Conservation (phyloP, 495 filamentous ascomycete genomes). For the Xylona heveae region DNA sequence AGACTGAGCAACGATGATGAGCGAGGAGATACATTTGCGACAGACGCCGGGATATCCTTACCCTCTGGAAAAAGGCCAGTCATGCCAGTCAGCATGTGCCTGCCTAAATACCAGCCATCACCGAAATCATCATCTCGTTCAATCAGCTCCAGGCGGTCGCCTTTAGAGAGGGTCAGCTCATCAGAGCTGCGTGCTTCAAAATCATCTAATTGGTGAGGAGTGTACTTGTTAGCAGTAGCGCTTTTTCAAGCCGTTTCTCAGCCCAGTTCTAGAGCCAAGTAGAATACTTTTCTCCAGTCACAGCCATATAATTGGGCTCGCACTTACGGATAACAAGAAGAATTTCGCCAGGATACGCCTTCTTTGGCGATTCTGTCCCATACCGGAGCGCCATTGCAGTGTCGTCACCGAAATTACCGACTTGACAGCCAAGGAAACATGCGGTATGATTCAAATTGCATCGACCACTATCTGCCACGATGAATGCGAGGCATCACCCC, state of each 20-base stretch:
- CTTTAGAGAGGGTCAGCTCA: constrained; percentile 71
- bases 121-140: constrained; percentile 95
- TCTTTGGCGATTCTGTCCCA: constrained; percentile 14
- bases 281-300: not conserved
- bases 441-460: not conserved
- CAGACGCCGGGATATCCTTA: too few relatives aligned
- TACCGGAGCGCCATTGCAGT: constrained; percentile 23
- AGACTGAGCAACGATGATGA: not conserved
- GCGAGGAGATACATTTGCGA: too few relatives aligned
- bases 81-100: constrained; percentile 48
- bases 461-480: not conserved
- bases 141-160: constrained; percentile 76
- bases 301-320: constrained; percentile 4
- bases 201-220: constrained; percentile 35
- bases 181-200: constrained; percentile 79
- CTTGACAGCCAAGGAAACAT: constrained; percentile 1
- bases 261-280: constrained; percentile 1
- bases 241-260: constrained; percentile 5
- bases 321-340: constrained; percentile 62
- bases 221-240: constrained; percentile 6
- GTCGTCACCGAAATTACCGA: not conserved
- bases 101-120: constrained; percentile 93
- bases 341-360: constrained; percentile 43
- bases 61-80: constrained; percentile 83
- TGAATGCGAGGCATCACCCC: not conserved